Evolutionary conservation across 495 filamentous ascomycete species (phyloP).

Genomic region (Penicillium ucsense): DNA sequence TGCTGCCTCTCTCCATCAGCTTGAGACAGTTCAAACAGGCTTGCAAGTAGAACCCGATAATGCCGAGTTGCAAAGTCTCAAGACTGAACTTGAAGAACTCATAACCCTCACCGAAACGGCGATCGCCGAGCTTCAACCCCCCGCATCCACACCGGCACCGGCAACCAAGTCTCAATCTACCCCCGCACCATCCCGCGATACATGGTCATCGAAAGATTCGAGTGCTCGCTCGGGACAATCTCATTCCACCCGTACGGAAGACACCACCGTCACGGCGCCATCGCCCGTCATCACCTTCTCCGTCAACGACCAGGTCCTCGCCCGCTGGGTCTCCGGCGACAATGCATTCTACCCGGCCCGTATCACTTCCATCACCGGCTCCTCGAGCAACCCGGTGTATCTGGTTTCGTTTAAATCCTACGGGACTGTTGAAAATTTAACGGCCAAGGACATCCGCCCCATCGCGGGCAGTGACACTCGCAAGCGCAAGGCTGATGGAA

Average conservation of each 20-base stretch:
- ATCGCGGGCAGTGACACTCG: constrained; percentile 54
- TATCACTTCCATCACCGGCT: constrained; percentile 89
- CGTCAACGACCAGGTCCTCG: constrained; percentile 84
- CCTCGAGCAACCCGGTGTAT: constrained; percentile 77
- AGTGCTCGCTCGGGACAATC: constrained; percentile 36
- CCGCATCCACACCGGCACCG: constrained; percentile 41
- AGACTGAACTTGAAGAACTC: constrained; percentile 74
- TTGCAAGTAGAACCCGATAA: constrained; percentile 80
- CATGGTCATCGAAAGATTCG: constrained; percentile 55
- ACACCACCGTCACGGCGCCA: constrained; percentile 23
- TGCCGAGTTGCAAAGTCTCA: constrained; percentile 67
- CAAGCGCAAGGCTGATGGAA: constrained; percentile 88
- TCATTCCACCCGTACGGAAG: constrained; percentile 22
- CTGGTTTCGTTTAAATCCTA: constrained; percentile 91
- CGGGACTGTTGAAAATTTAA: constrained; percentile 69
- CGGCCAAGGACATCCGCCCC: constrained; percentile 75
- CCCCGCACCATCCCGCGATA: constrained; percentile 45
- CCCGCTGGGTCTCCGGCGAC: constrained; percentile 85
- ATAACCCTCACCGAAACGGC: constrained; percentile 68
- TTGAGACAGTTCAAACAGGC: constrained; percentile 67
- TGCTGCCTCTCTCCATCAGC: constrained; percentile 35
- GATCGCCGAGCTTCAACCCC: constrained; percentile 69
- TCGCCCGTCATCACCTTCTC: constrained; percentile 50
- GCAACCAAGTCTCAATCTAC: constrained; percentile 30
- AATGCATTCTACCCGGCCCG: constrained; percentile 85